phyloP scores from a whole-genome alignment of 768 basidiomycete species.

The Amanita pallidorosea region DNA sequence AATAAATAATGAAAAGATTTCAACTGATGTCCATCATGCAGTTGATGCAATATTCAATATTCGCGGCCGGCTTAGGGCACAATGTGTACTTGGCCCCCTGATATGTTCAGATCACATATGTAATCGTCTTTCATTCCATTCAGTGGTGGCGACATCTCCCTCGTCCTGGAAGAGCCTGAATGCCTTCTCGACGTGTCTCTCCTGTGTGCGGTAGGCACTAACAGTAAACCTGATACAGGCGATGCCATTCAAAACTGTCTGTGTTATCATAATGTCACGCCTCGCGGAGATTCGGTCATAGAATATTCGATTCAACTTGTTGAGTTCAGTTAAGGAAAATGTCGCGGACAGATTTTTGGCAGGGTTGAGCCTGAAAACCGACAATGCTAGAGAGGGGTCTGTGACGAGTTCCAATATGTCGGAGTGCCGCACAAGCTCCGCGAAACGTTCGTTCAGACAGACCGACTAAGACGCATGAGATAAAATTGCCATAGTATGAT shows the following conservation, averaged over 20 bases:
- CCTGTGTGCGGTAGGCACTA: conserved; percentile 58
- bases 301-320: conserved; percentile 58
- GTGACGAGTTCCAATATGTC: conserved; percentile 54
- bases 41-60: no score
- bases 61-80: no score
- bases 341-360: conserved; percentile 5
- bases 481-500: no score
- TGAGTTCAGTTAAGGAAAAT: conserved; percentile 28
- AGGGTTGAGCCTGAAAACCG: conserved; percentile 63
- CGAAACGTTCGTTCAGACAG: conserved; percentile 48
- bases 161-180: conserved; percentile 51
- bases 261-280: conserved; percentile 64
- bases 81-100: no score
- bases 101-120: no score
- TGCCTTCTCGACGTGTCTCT: conserved; percentile 48
- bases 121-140: conserved; percentile 21
- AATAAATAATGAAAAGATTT: no score
- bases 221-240: conserved; percentile 73
- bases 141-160: conserved; percentile 32
- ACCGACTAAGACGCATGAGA: conserved; percentile 41
- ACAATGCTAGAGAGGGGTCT: conserved; percentile 58
- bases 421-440: conserved; percentile 38
- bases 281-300: conserved; percentile 46
- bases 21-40: no score
- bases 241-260: conserved; percentile 62